Base-by-base conservation (phyloP, 108 stramenopile species). In the Discostella stelligeroides region DNA sequence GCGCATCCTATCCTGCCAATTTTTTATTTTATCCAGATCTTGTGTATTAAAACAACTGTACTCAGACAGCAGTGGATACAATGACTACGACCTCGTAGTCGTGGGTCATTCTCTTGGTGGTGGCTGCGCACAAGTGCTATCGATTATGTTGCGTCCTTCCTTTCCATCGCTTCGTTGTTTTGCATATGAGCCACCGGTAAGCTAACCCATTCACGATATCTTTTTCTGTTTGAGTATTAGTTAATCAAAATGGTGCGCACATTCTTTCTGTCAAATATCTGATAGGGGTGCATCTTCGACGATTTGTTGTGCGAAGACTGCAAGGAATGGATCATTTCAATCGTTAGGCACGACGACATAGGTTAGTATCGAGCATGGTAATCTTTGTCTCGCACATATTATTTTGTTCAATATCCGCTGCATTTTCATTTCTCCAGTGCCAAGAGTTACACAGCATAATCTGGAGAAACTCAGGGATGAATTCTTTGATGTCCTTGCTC, bases 101-200 rank as follows among this genome's bases (percentile, higher is more conserved):
- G 82, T 83, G 1, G 90, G 90, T n/a, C n/a, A n/a, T n/a, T n/a
- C n/a, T n/a, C n/a, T n/a, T n/a, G n/a, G n/a, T n/a, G n/a, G n/a
- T n/a, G n/a, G n/a, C n/a, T n/a, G n/a, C n/a, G n/a, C n/a, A n/a
- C n/a, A n/a, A n/a, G n/a, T n/a, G n/a, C n/a, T 91, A 12, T 45
- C 84, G 11, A 56, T 89, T 8, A 72, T 89, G 75, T 54, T 91
- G 14, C 49, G 56, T 11, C 37, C 70, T 27, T 70, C 72, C 20
- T 88, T 69, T 65, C 88, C 88, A 0, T 28, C 50, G 14, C n/a
- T n/a, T n/a, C n/a, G n/a, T n/a, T n/a, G n/a, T n/a, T n/a, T n/a
- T n/a, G n/a, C n/a, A n/a, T n/a, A 81, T 83, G 23, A 85, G 76
- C 13, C 72, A 34, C 28, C 27, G 1, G 2, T 12, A 50, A 24